These are phyloP conservation scores for Austroboletus niveus DNA, from an alignment of 1,284 basidiomycete species.

Conservation along the genomic window DNA sequence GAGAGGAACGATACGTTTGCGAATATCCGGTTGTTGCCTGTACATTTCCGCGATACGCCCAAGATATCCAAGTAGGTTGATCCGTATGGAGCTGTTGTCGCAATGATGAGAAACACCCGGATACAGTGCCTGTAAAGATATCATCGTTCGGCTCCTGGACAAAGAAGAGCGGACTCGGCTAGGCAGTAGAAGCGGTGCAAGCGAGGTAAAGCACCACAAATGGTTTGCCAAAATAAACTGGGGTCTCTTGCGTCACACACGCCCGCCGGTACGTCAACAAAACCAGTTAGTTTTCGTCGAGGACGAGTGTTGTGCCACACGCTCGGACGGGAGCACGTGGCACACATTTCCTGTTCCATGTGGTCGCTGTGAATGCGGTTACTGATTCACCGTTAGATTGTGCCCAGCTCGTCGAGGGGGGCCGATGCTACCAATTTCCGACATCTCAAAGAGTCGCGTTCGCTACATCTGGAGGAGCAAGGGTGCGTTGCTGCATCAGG, in stretches of 20 bases:
- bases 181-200: conserved; percentile 91
- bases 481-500: conserved; percentile 35
- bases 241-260: conserved; percentile 91
- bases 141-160: conserved; percentile 85
- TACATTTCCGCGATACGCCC: conserved; percentile 85
- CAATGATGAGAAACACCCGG: conserved; percentile 16
- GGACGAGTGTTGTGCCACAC: conserved; percentile 1
- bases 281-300: conserved; percentile 8
- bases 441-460: conserved; percentile 85
- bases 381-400: conserved; percentile 56
- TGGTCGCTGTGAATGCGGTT: conserved; percentile 6
- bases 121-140: conserved; percentile 79
- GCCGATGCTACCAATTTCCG: conserved; percentile 90
- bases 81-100: background rate
- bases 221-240: conserved; percentile 98
- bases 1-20: conserved; percentile 95
- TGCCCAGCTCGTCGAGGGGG: conserved; percentile 81
- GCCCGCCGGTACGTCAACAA: conserved; percentile 76
- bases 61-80: conserved; percentile 77
- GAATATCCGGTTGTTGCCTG: conserved; percentile 89
- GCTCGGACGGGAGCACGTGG: conserved; percentile 11
- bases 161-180: conserved; percentile 91
- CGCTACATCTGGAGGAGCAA: conserved; percentile 82
- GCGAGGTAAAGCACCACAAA: conserved; percentile 98
- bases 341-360: conserved; percentile 9